These are phyloP conservation scores for Aspergillus saccharolyticus DNA, from an alignment of 495 filamentous ascomycete species.

Conservation along the genomic window DNA sequence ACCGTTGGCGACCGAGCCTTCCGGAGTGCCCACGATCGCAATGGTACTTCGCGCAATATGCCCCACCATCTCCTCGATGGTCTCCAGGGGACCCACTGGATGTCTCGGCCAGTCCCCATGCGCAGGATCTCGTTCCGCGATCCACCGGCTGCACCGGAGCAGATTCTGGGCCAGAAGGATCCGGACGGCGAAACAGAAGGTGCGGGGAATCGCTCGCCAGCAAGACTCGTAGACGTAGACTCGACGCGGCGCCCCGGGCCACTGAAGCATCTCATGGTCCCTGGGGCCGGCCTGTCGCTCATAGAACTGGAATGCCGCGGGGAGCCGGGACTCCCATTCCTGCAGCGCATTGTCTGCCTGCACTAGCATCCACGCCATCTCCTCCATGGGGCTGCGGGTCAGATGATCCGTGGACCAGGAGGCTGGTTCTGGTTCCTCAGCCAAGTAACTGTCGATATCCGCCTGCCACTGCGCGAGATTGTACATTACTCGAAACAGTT, in stretches of 20 bases:
- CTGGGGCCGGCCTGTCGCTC: background rate
- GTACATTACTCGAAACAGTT: background rate
- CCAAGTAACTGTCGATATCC: background rate
- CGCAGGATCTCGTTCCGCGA: background rate
- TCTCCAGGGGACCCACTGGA: background rate
- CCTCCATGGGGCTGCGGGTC: background rate
- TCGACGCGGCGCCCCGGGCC: no score
- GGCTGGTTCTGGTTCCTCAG: no score
- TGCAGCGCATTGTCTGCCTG: background rate
- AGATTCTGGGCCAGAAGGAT: background rate
- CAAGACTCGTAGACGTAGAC: background rate
- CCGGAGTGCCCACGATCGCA: background rate
- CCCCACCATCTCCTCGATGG: background rate
- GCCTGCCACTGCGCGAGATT: background rate
- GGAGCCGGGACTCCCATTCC: background rate
- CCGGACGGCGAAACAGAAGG: background rate
- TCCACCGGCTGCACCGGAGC: background rate
- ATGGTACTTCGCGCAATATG: background rate
- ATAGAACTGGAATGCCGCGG: background rate
- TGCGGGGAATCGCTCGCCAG: background rate
- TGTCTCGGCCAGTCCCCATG: background rate
- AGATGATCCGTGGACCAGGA: no score
- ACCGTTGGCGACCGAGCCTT: background rate
- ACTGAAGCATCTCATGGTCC: background rate
- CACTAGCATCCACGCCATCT: background rate